Conservation (phyloP, 495 filamentous ascomycete genomes). For the Cairneyella variabilis region DNA sequence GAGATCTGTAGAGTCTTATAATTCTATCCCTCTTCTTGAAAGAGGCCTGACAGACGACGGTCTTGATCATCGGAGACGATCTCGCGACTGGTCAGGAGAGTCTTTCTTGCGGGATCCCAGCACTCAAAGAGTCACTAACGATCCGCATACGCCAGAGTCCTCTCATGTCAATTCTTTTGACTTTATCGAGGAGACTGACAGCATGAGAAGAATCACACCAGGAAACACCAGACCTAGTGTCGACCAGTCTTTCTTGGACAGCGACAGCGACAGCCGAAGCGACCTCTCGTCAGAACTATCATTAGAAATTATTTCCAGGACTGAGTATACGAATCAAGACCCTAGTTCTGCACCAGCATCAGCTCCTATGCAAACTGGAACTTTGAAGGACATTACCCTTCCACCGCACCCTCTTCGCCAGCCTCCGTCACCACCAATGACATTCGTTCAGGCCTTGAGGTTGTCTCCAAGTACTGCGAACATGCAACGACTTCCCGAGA, state of each 20-base stretch:
- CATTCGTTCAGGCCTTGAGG: conserved; percentile 53
- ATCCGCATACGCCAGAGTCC: conserved; percentile 28
- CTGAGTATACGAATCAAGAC: conserved; percentile 28
- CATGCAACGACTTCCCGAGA: conserved; percentile 34
- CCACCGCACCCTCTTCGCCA: conserved; percentile 63
- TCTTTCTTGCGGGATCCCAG: conserved; percentile 26
- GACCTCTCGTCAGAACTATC: conserved; percentile 81
- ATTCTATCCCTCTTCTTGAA: conserved; percentile 72
- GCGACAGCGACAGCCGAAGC: conserved; percentile 65
- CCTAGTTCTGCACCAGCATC: conserved; percentile 29
- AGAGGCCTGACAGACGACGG: conserved; percentile 62
- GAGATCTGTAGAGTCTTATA: conserved; percentile 52
- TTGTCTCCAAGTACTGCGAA: conserved; percentile 32
- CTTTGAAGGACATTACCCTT: conserved; percentile 27
- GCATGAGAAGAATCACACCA: conserved; percentile 47
- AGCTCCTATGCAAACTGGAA: conserved; percentile 41
- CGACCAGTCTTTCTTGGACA: conserved; percentile 58
- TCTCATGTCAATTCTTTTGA: conserved; percentile 41
- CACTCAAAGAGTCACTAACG: conserved; percentile 8
- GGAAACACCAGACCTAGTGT: conserved; percentile 37
- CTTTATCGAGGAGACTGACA: conserved; percentile 54
- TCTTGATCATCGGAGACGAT: not conserved
- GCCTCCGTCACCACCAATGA: conserved; percentile 77
- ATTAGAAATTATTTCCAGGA: conserved; percentile 50
- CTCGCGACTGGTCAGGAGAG: conserved; percentile 20